These are phyloP conservation scores for Psilocybe subaeruginosa DNA, from an alignment of 768 basidiomycete species.

Conservation along the genomic window DNA sequence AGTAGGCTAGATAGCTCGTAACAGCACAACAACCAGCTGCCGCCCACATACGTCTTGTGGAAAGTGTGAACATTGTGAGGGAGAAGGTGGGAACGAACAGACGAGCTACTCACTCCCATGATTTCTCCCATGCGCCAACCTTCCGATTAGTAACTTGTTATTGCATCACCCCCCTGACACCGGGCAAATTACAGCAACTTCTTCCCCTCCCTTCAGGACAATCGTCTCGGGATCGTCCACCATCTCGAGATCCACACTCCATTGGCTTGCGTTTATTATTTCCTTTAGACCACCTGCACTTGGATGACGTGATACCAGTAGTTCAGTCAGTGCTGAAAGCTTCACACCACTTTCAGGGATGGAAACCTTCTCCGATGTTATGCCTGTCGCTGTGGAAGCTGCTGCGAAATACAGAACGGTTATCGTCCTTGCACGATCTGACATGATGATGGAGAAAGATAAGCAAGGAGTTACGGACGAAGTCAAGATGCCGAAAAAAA, in stretches of 20 bases:
- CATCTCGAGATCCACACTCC: conserved; percentile 87
- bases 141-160: not conserved
- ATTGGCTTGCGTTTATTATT: conserved; percentile 63
- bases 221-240: conserved; percentile 57
- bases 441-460: conserved; percentile 21
- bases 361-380: conserved; percentile 52
- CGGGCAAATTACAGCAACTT: conserved; percentile 80
- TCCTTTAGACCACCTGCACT: conserved; percentile 46
- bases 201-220: conserved; percentile 68
- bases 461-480: not conserved
- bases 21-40: conserved; percentile 17
- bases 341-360: conserved; percentile 51
- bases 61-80: conserved; percentile 7
- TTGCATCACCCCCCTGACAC: conserved; percentile 71
- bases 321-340: conserved; percentile 50
- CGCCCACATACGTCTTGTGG: conserved; percentile 13
- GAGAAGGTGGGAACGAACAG: not conserved
- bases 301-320: conserved; percentile 60
- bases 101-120: conserved; percentile 2
- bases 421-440: conserved; percentile 30
- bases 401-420: conserved; percentile 61
- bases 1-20: conserved; percentile 17
- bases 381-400: conserved; percentile 71
- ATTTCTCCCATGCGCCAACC: not conserved
- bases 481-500: not conserved